These are phyloP conservation scores for Naumovozyma dairenensis DNA, from an alignment of 805 yeast genomes.

Conservation along the genomic window DNA sequence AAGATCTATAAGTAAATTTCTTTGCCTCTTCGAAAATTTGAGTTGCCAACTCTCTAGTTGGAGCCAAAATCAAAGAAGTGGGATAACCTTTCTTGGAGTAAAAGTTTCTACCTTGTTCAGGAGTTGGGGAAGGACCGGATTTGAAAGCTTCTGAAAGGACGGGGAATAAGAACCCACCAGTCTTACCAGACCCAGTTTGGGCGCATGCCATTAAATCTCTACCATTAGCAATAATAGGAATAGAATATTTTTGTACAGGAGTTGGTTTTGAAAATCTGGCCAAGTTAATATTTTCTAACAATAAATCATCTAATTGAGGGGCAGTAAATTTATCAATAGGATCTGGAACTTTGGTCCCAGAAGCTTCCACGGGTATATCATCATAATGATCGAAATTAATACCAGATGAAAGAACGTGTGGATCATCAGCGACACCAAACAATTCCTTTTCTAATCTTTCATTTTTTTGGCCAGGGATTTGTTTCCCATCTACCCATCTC, in stretches of 20 bases:
- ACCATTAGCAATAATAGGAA: conserved; percentile 78
- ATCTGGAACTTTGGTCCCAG: conserved; percentile 89
- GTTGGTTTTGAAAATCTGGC: conserved; percentile 92
- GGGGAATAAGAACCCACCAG: conserved; percentile 98
- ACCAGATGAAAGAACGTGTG: conserved; percentile 58
- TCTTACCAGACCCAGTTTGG: conserved; percentile 97
- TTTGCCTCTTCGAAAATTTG: conserved; percentile 93
- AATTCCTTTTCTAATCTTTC: conserved; percentile 63
- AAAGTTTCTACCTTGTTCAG: conserved; percentile 27
- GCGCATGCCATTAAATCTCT: conserved; percentile 95
- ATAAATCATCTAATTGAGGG: conserved; percentile 80
- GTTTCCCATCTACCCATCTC: conserved; percentile 76
- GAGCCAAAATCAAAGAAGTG: conserved; percentile 88
- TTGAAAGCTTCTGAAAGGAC: conserved; percentile 80
- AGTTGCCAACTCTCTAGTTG: conserved; percentile 95
- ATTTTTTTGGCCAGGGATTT: conserved; percentile 68
- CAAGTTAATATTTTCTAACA: conserved; percentile 74
- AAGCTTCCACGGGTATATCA: conserved; percentile 94
- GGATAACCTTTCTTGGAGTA: conserved; percentile 76
- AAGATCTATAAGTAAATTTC: conserved; percentile 92
- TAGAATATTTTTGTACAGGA: conserved; percentile 87
- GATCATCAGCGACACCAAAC: conserved; percentile 61
- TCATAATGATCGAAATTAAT: conserved; percentile 96
- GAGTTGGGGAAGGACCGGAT: conserved; percentile 66
- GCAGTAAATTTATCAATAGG: conserved; percentile 74